These are phyloP conservation scores for Vanderwaltozyma polyspora DNA, from an alignment of 805 yeast genomes.

Conservation along the genomic window DNA sequence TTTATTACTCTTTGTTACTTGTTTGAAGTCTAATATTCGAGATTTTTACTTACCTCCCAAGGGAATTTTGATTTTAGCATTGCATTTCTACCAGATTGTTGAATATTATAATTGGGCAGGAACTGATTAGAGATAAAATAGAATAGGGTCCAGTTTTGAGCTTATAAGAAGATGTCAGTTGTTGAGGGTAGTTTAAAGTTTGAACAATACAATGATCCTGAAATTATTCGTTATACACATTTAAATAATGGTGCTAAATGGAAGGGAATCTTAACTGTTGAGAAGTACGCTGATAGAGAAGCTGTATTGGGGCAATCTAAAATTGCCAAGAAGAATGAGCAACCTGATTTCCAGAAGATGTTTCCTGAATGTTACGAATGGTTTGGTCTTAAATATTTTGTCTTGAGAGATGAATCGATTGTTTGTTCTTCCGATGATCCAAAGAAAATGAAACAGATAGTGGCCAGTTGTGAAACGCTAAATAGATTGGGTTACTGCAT, in stretches of 20 bases:
- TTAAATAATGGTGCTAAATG: constrained; percentile 26
- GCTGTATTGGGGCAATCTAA: constrained; percentile 22
- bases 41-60: too few relatives aligned
- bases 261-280: constrained; percentile 25
- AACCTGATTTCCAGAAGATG: constrained; percentile 6
- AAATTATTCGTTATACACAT: constrained; percentile 29
- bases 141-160: too few relatives aligned
- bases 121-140: too few relatives aligned
- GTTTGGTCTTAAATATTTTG: constrained; percentile 30
- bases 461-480: constrained; percentile 33
- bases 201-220: constrained; percentile 22
- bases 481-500: constrained; percentile 28
- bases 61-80: too few relatives aligned
- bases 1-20: too few relatives aligned
- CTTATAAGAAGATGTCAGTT: not conserved
- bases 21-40: too few relatives aligned
- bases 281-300: constrained; percentile 31
- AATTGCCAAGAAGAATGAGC: constrained; percentile 14
- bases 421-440: constrained; percentile 6
- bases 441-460: constrained; percentile 26
- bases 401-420: constrained; percentile 20
- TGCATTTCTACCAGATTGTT: too few relatives aligned
- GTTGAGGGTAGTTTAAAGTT: constrained; percentile 5
- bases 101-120: too few relatives aligned
- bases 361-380: constrained; percentile 13